phyloP scores from a whole-genome alignment of 2,329 filamentous ascomycete species.

The Sclerotinia trifoliorum region DNA sequence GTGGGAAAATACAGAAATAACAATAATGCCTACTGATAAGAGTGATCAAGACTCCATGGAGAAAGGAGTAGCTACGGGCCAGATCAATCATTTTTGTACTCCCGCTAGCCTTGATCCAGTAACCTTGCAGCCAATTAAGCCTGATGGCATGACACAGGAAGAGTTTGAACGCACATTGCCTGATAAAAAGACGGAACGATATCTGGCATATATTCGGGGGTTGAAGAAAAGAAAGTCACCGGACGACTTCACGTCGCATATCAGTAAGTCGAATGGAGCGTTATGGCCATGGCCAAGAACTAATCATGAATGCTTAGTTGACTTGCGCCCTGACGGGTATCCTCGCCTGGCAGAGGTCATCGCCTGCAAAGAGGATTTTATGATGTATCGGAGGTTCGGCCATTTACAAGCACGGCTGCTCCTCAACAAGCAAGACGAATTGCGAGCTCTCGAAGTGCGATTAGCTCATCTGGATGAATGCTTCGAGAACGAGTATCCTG shows the following conservation, averaged over 20 bases:
- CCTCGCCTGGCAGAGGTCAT: conserved; percentile 43
- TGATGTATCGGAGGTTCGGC: conserved; percentile 45
- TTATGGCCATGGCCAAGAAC: background rate
- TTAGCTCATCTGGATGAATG: conserved; percentile 25
- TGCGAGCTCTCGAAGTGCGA: conserved; percentile 25
- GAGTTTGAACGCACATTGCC: background rate
- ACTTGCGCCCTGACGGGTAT: conserved; percentile 38
- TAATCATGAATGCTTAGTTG: conserved; percentile 20
- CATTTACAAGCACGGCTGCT: conserved; percentile 43
- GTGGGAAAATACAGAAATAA: background rate
- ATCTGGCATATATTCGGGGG: background rate
- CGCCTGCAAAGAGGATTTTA: conserved; percentile 44
- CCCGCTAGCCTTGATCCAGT: background rate
- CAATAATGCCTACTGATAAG: background rate
- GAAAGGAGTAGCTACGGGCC: background rate
- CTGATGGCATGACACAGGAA: background rate
- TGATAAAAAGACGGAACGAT: background rate
- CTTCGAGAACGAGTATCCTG: conserved; percentile 18
- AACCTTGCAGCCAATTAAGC: background rate
- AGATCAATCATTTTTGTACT: background rate
- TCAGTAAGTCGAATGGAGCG: background rate
- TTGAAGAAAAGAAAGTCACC: background rate
- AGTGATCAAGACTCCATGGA: background rate
- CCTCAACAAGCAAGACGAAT: conserved; percentile 29
- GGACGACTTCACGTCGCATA: background rate